phyloP scores from a whole-genome alignment of 2,329 filamentous ascomycete species.

The Fusarium floridanum region DNA sequence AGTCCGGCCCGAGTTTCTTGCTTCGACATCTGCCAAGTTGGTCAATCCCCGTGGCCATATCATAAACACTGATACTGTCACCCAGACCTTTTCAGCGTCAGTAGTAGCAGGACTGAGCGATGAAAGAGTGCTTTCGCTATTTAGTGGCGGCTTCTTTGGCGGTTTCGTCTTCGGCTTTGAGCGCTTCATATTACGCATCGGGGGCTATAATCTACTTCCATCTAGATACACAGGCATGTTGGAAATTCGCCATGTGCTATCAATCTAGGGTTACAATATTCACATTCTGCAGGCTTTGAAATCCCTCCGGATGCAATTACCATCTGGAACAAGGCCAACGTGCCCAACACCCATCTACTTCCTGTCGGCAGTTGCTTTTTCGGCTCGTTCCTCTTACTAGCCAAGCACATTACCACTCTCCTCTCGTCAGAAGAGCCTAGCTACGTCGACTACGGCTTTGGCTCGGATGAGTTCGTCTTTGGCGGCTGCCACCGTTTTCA shows the following conservation, averaged over 20 bases:
- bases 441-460: background rate
- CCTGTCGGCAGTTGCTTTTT: background rate
- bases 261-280: background rate
- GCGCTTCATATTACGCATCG: background rate
- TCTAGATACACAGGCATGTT: background rate
- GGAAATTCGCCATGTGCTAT: too few relatives aligned
- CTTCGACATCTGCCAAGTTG: background rate
- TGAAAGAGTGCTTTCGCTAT: background rate
- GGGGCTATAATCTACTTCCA: background rate
- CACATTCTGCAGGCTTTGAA: background rate
- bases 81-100: background rate
- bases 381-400: background rate
- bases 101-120: background rate
- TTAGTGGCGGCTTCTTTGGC: background rate
- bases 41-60: background rate
- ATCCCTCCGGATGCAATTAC: background rate
- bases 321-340: background rate
- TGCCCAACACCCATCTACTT: background rate
- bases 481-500: background rate
- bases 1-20: background rate
- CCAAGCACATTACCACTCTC: background rate
- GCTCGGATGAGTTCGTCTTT: background rate
- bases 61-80: background rate
- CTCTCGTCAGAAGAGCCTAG: background rate
- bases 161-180: background rate